Conservation (phyloP, 139 green algal species). For the Tetradesmus lagerheimii region DNA sequence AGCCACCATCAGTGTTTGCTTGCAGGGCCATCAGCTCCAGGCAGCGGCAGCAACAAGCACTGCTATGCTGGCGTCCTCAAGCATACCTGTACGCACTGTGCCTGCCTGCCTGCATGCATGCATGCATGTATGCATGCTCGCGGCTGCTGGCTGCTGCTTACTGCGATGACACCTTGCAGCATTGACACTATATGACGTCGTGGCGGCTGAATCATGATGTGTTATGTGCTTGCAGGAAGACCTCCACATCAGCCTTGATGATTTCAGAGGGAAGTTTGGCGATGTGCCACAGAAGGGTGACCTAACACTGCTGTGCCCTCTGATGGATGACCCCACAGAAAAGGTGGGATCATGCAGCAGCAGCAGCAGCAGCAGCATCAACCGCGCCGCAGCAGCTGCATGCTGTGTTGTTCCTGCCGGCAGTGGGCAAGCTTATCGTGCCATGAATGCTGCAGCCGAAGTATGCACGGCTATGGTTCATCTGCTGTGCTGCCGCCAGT, state of each 20-base stretch:
- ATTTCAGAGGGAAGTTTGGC: constrained; percentile 86
- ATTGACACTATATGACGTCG: too few relatives aligned
- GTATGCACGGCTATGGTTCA: too few relatives aligned
- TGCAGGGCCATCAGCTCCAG: neutral
- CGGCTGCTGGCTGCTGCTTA: too few relatives aligned
- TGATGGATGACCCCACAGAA: constrained; percentile 83
- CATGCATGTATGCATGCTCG: too few relatives aligned
- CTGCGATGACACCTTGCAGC: too few relatives aligned
- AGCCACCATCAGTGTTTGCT: too few relatives aligned
- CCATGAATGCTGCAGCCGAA: too few relatives aligned
- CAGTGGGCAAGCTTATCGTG: too few relatives aligned
- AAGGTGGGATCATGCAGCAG: constrained; percentile 61
- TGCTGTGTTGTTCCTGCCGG: neutral
- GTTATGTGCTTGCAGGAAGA: constrained; percentile 72
- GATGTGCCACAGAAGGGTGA: constrained; percentile 85
- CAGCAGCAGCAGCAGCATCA: neutral
- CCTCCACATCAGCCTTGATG: constrained; percentile 76
- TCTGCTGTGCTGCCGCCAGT: neutral
- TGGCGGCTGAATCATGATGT: neutral
- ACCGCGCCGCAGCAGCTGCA: too few relatives aligned
- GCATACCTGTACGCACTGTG: neutral
- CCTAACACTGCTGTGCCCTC: constrained; percentile 85
- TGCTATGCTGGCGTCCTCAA: neutral
- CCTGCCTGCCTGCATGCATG: neutral
- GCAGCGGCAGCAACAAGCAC: neutral